A percentile compares a stretch with the other conserved stretches of the same genome.
These are phyloP conservation scores for Teratosphaeria destructans DNA, from an alignment of 2,329 filamentous ascomycete genomes.

Conservation along the genomic window DNA sequence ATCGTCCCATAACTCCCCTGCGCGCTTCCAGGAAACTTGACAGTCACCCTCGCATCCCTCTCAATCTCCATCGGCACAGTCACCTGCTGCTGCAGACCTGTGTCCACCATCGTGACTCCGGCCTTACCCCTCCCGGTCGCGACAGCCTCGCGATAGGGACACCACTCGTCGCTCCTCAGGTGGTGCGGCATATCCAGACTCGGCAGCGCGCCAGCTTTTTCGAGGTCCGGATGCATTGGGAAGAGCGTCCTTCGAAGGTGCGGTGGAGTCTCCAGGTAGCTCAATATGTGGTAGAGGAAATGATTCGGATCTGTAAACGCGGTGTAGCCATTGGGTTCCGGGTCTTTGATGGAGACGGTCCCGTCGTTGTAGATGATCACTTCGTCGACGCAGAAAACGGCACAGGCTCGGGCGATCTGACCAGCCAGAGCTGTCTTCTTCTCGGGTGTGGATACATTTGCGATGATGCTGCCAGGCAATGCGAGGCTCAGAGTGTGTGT, in stretches of 20 bases:
- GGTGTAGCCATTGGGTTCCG: conserved; percentile 44
- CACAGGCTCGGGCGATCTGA: conserved; percentile 68
- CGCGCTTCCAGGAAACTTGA: conserved; percentile 45
- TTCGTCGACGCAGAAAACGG: conserved; percentile 78
- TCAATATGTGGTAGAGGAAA: conserved; percentile 68
- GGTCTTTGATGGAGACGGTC: conserved; percentile 23
- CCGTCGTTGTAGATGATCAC: conserved; percentile 72
- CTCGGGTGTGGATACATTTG: conserved; percentile 65
- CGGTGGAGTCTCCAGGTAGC: conserved; percentile 74
- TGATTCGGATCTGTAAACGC: conserved; percentile 66
- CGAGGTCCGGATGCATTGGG: conserved; percentile 66
- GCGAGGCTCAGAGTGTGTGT: conserved; percentile 68
- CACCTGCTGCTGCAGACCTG: conserved; percentile 38
- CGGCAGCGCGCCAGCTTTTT: conserved; percentile 61
- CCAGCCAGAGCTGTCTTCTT: conserved; percentile 64
- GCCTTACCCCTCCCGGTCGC: conserved; percentile 37
- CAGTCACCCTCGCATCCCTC: conserved; percentile 60
- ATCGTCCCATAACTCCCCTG: conserved; percentile 12
- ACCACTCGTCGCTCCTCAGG: conserved; percentile 64
- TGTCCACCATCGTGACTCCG: conserved; percentile 40
- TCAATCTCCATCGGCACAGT: conserved; percentile 53
- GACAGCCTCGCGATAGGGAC: conserved; percentile 69
- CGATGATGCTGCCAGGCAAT: conserved; percentile 64
- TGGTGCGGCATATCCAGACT: conserved; percentile 81
- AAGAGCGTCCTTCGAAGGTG: conserved; percentile 70